phyloP scores from a whole-genome alignment of 2,329 filamentous ascomycete species.

The Orbilia blumenaviensis region DNA sequence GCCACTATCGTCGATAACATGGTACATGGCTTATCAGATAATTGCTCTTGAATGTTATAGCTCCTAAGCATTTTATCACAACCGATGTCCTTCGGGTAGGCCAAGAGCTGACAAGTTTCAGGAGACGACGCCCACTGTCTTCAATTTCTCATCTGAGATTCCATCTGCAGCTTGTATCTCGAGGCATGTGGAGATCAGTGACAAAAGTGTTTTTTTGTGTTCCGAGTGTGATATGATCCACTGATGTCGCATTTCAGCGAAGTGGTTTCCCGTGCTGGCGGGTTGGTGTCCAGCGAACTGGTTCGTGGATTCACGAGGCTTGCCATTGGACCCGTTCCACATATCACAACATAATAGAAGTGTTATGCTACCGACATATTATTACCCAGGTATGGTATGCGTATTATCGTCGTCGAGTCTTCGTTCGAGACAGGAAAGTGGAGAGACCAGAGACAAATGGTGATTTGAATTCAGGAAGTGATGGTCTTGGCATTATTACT shows the following conservation, averaged over 20 bases:
- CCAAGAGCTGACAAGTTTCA: constrained; percentile 51
- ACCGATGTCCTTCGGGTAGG: constrained; percentile 4
- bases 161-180: constrained; percentile 25
- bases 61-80: constrained; percentile 14
- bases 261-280: constrained; percentile 44
- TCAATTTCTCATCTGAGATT: constrained; percentile 35
- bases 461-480: constrained; percentile 15
- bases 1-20: constrained; percentile 10
- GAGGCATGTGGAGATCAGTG: constrained; percentile 29
- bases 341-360: constrained; percentile 5
- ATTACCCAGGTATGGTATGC: not conserved
- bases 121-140: constrained; percentile 31
- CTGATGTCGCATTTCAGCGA: constrained; percentile 27
- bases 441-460: not conserved
- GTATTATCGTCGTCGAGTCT: constrained; percentile 9
- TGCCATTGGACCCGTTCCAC: constrained; percentile 19
- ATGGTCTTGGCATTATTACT: constrained; percentile 23
- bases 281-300: constrained; percentile 50
- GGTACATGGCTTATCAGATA: constrained; percentile 26
- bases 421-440: constrained; percentile 35
- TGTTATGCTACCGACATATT: constrained; percentile 9
- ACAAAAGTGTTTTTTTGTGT: constrained; percentile 11
- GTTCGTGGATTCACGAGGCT: constrained; percentile 52
- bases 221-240: constrained; percentile 42
- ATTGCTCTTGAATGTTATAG: not conserved